Evolutionary conservation across 306 rosid genomes (phyloP), one percentile per base, ranked within the genome.

Genomic region (Begonia loranthoides): DNA sequence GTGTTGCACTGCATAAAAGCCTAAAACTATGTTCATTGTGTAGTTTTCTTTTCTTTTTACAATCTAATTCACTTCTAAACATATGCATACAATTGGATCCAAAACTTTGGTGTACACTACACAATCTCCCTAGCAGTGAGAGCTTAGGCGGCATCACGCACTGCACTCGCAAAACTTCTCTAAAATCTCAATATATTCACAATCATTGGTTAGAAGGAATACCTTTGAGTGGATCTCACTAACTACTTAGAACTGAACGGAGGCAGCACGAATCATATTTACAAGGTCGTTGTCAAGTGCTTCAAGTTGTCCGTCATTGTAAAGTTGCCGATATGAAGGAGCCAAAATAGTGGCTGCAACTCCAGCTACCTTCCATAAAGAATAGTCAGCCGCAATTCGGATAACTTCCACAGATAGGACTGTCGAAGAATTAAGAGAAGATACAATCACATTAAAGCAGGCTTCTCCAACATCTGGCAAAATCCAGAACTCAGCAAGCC

Each of bases 401-500:
- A 89, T 74, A 48, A 84, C 59, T 49, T 73, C 67, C 51, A 73
- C 52, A 22, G 80, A 49, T 66, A 89, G 47, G 14, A 73, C 70
- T 60, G 54, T 65, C 41, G 84, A 50, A 51, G 82, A 71, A 22
- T 71, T 64, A 60, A 89, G 90, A 64, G 71, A 76, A 46, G 83
- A 75, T 52, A 62, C 17, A 58, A 84, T 69, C 61, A 76, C 68
- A 53, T 71, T 60, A 56, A 75, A 75, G 68, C 97, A 82, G 21
- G 79, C 66, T 73, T 82, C 79, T 62, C 70, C 67, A 57, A 82
- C 48, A 64, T 73, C 69, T 72, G 79, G 79, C 64, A 76, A 56
- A 24, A 77, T 38, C 95, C 95, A 89, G 72, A 74, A 75, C 55
- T 84, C 89, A 45, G 81, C 70, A 52, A 89, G 84, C 93, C 93